Evolutionary conservation across 2,329 filamentous ascomycete genomes (phyloP).

Genomic region (Penicillium janthinellum): DNA sequence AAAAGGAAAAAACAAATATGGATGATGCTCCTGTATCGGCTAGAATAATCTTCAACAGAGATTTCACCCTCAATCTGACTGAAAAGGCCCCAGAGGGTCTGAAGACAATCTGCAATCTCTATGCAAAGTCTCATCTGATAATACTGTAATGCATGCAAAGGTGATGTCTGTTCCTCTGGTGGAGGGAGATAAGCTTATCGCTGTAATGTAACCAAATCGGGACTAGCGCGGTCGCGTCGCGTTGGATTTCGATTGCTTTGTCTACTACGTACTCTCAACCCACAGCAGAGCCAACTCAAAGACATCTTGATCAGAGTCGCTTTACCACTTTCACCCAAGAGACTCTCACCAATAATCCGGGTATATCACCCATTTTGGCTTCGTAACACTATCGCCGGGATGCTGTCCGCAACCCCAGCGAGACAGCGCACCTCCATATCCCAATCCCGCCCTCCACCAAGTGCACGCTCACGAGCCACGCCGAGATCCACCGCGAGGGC

Average conservation of each 20-base stretch:
- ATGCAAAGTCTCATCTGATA: not conserved
- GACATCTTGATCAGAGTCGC: not conserved
- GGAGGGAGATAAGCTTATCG: constrained; percentile 20
- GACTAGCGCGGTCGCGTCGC: constrained; percentile 38
- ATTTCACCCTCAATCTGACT: not conserved
- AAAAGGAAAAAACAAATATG: not conserved
- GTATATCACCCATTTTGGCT: not conserved
- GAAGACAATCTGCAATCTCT: not conserved
- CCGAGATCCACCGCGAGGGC: not conserved
- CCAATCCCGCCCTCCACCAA: constrained; percentile 18
- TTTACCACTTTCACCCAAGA: not conserved
- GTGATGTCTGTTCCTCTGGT: not conserved
- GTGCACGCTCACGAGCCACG: constrained; percentile 11
- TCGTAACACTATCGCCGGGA: not conserved
- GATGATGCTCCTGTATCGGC: not conserved
- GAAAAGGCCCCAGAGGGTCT: not conserved
- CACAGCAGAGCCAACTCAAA: not conserved
- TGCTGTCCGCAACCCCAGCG: constrained; percentile 20
- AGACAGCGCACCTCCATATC: constrained; percentile 14
- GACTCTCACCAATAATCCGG: not conserved
- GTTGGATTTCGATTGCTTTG: constrained; percentile 23
- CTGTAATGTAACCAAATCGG: constrained; percentile 29
- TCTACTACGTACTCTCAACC: not conserved
- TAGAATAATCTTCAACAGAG: not conserved
- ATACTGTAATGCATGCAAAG: not conserved